Evolutionary conservation across 805 yeast genomes (phyloP), one percentile per base, ranked within the genome.

Genomic region (Scheffersomyces amazonensis): DNA sequence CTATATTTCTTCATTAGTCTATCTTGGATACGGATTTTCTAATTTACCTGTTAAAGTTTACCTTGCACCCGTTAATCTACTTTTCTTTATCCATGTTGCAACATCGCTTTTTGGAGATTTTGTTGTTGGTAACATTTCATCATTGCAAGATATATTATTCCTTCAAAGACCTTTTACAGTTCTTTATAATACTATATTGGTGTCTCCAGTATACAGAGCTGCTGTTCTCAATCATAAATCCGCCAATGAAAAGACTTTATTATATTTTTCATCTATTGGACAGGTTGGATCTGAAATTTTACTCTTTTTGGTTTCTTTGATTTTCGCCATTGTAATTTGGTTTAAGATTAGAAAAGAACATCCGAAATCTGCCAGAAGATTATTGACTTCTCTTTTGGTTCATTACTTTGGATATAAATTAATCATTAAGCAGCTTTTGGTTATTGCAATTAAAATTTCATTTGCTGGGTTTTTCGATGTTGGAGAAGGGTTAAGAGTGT

Each of bases 381-480:
- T 37, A 3, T 16, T 24, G 10, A n/a, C 2, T 16, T 37, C 41
- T 13, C 17, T 32, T 9, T 12, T 37, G 7, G 11, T 34, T 17
- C 41, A 37, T 22, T 33, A 29, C 12, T 12, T 37, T 13, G 15
- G 23, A 4, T 37, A 35, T 35, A 29, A 20, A n/a, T 31, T 33
- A 17, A 9, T 21, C 29, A 28, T 31, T 13, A 37, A 37, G 24
- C 36, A 37, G 15, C 4, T 28, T 2, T 16, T 37, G 13, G 22
- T 31, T 16, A 6, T 37, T 3, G 17, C 24, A 7, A 29, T 27
- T n/a, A 37, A 13, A 20, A 13, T 37, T n/a, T 10, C 19, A 16
- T 10, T 37, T 11, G 11, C 17, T 11, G 41, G 41, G 3, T 13
- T 37, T 7, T 37, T 37, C 21, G 41, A 37, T 15, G 41, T 33